Base-by-base conservation (phyloP, 2,329 filamentous ascomycete genomes). In the Xylariaceae sp. region DNA sequence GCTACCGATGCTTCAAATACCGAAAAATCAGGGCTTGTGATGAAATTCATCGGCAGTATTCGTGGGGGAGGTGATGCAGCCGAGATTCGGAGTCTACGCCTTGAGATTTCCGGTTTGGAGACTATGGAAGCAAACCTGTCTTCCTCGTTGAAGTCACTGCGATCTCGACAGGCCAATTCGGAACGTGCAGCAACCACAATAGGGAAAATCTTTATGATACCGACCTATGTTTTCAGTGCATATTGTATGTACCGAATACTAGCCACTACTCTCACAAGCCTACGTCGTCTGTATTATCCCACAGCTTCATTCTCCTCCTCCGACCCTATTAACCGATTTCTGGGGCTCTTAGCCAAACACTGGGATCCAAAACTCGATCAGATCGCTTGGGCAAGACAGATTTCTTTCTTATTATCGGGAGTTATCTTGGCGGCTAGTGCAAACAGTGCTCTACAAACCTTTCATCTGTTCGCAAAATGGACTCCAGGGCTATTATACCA, bases 191-290 rank as follows among this genome's bases (percentile, higher is more conserved):
- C 83, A 30, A 92, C 89, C 0, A 68, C 79, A 0, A 56, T 85
- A 13, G 90, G 90, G 5, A 82, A 81, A 43, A 57, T 89, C 1
- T 69, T 89, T 36, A 75, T 86, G 22, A 67, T 81, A 13, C 84
- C 73, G 1, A 80, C 84, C 41, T 87, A 88, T 59, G 71, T 77
- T 19, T 95, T 95, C 69, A 85, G 88, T 50, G 60, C 87, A 46
- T 95, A 95, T 76, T 95, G 90, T 74, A 73, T 92, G 32, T 95
- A 94, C 72, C 87, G 90, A 50, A 87, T 95, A 59, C 68, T 81
- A 16, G 87, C 89, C 1, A 94, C 88, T 0, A 77, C 78, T 0
- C 65, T 92, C 5, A 85, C 87, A 1, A 86, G 83, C 1, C 60
- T 88, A 4, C 85, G 85, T 4, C 84, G 88, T 36, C 60, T 74